Evolutionary conservation across 441 rosid genomes (phyloP).

Genomic region (Corymbia citriodora): DNA sequence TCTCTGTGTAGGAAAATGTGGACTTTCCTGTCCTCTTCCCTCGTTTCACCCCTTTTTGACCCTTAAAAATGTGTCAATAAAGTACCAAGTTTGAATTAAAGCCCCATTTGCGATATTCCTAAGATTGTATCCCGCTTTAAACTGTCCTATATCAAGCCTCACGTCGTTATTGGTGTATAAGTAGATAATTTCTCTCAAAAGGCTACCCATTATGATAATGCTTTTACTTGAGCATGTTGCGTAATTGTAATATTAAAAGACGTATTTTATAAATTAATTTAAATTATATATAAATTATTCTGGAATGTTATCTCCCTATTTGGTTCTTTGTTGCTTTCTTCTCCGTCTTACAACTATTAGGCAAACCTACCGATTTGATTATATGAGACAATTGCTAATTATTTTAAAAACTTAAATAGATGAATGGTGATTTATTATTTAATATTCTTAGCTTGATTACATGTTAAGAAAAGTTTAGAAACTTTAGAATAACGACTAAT

Average conservation of each 20-base stretch:
- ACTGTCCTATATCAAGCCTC: accelerated
- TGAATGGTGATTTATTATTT: no score
- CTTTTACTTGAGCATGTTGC: background rate
- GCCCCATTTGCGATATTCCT: background rate
- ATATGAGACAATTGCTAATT: no score
- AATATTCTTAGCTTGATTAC: background rate
- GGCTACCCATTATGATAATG: accelerated
- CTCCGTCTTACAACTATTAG: background rate
- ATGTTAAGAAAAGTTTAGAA: accelerated
- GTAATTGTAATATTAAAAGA: accelerated
- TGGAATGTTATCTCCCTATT: background rate
- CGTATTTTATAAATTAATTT: background rate
- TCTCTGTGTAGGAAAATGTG: background rate
- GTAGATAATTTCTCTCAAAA: background rate
- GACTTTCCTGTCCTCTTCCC: background rate
- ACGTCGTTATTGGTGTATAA: background rate
- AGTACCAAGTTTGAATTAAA: background rate
- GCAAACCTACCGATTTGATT: no score
- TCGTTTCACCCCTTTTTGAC: background rate
- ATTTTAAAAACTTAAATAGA: accelerated
- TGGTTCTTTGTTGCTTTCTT: background rate
- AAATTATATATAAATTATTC: background rate
- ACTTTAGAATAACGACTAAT: background rate
- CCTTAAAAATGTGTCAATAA: background rate
- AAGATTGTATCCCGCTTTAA: background rate